These are phyloP conservation scores for Strobilomyces confusus DNA, from an alignment of 768 basidiomycete species.

Conservation along the genomic window DNA sequence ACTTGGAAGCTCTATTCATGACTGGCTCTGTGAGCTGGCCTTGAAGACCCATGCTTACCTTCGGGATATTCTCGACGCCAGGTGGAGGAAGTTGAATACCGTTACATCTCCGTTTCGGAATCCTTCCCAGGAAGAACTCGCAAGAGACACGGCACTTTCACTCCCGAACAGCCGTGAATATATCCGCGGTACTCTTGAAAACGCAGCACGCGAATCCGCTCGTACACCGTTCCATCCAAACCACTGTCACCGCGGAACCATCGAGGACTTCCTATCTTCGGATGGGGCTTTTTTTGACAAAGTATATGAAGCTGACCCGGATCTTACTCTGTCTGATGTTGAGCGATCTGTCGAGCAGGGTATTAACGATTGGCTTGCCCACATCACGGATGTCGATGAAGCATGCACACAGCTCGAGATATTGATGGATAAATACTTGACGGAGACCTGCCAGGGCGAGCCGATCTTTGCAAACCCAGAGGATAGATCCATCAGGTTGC, in stretches of 20 bases:
- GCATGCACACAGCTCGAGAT: conserved; percentile 17
- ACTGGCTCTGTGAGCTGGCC: neutral
- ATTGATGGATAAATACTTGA: conserved; percentile 28
- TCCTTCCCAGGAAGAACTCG: neutral
- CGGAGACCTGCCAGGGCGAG: neutral
- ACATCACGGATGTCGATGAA: neutral
- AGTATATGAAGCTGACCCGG: conserved; percentile 6
- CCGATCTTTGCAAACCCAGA: conserved; percentile 24
- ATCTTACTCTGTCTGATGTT: conserved; percentile 33
- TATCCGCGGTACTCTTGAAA: conserved; percentile 9
- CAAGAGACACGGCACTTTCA: conserved; percentile 31
- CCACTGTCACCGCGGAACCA: conserved; percentile 3
- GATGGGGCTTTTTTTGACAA: conserved; percentile 6
- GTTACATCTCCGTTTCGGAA: neutral
- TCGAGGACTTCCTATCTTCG: conserved; percentile 15
- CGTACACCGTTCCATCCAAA: neutral
- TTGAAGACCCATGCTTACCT: neutral
- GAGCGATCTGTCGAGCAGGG: conserved; percentile 31
- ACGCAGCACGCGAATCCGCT: neutral
- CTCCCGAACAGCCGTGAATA: conserved; percentile 14
- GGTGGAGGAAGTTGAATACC: conserved; percentile 32
- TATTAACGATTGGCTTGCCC: neutral
- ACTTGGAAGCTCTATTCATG: neutral
- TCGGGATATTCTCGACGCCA: conserved; percentile 21
- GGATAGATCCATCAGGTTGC: conserved; percentile 35